Conservation (phyloP, 2,329 filamentous ascomycete species). For the Aspergillus latus region DNA sequence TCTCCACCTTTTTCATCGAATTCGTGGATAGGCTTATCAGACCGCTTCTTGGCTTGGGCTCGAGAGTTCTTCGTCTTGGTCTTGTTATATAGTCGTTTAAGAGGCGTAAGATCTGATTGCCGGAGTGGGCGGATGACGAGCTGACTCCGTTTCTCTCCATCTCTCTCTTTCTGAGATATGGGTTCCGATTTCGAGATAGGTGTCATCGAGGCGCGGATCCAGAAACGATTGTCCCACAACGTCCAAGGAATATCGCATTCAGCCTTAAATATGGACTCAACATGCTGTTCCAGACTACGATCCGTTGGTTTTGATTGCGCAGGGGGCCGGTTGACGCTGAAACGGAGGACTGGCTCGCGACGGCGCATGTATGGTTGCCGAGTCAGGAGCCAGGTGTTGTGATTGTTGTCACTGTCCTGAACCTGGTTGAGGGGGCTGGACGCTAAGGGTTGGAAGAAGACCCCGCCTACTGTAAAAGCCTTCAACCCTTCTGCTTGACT, state of each 20-base stretch:
- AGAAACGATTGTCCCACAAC: slow-evolving; percentile 59
- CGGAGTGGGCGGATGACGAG: slow-evolving; percentile 46
- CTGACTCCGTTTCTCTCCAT: background rate
- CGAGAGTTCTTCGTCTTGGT: background rate
- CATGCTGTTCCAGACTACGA: too few relatives aligned
- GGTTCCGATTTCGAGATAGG: background rate
- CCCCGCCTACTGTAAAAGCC: slow-evolving; percentile 51
- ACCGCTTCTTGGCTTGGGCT: background rate
- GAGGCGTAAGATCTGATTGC: slow-evolving; percentile 28
- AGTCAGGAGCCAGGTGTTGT: slow-evolving; percentile 38
- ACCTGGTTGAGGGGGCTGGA: background rate
- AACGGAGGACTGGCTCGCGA: slow-evolving; percentile 24
- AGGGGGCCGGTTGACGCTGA: slow-evolving; percentile 15
- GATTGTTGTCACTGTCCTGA: slow-evolving; percentile 15
- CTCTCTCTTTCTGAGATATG: background rate
- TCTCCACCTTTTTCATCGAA: background rate
- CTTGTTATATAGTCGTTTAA: slow-evolving; percentile 15
- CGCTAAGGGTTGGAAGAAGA: slow-evolving; percentile 48
- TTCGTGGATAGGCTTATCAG: background rate
- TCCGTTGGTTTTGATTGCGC: background rate
- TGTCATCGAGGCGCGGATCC: slow-evolving; percentile 49
- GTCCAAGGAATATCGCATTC: slow-evolving; percentile 25
- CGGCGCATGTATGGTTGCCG: slow-evolving; percentile 39
- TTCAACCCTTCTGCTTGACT: background rate
- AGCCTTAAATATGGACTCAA: background rate